Evolutionary conservation across 2,329 filamentous ascomycete genomes (phyloP), one percentile per base, ranked within the genome.

Genomic region (Fonsecaea pedrosoi): DNA sequence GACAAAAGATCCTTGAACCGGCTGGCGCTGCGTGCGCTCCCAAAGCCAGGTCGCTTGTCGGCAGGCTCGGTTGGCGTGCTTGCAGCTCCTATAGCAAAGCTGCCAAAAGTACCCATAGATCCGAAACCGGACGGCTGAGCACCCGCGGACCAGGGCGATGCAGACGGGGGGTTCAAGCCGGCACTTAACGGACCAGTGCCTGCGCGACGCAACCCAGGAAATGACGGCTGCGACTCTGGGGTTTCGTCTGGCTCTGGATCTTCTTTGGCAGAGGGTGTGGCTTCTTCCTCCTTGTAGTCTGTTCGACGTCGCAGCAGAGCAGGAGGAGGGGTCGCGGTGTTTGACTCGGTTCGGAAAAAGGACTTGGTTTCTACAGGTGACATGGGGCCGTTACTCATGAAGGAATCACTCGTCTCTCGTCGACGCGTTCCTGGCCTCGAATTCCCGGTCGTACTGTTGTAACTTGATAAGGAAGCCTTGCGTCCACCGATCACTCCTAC

Each of bases 21-120:
- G 77, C 93, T 97, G 75, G 92, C 92, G 2, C 91, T 88, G 65
- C 90, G 85, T 34, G 86, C 79, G 74, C 86, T 89, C 34, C 88
- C 89, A 73, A 90, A 86, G 9, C 84, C 84, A 34, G 86, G 76
- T 72, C 91, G 88, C 81, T 95, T 96, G 62, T 96, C 92, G 34
- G 48, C 45, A 15, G 66, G 42, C 42, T 71, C 69, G 35, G 87
- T 82, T 5, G 62, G 59, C 6, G 85, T 79, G 18, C 86, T 82
- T 38, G 85, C 83, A 35, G 82, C 80, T 2, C 86, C 78, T 60
- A 96, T 78, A n/a, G 91, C 89, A 78, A 98, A 98, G 74, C 89
- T 95, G 10, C 94, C 94, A 79, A 99, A 99, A 25, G 89, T 89
- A 38, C 94, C 93, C 83, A 94, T 91, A 1, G 89, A 87, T 6